These are phyloP conservation scores for Cystobasidium sp. DNA, from an alignment of 1,284 basidiomycete species.

Conservation along the genomic window DNA sequence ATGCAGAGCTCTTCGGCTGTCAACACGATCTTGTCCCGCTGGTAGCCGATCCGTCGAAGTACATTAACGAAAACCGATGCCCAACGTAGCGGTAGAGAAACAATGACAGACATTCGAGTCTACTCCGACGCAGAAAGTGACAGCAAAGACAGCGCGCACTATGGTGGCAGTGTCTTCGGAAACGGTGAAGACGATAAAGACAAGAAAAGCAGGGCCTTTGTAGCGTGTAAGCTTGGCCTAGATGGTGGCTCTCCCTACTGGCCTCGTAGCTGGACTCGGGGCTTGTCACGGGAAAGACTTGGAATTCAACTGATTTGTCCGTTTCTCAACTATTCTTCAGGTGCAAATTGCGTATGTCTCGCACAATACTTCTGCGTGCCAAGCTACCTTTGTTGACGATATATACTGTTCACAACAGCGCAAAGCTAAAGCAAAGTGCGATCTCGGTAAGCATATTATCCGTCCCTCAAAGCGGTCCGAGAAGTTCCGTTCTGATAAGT, in stretches of 20 bases:
- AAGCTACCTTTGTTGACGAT: neutral
- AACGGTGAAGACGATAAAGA: neutral
- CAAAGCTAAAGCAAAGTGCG: slow-evolving; percentile 58
- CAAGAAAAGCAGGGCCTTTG: slow-evolving; percentile 15
- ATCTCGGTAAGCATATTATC: slow-evolving; percentile 50
- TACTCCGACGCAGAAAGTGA: slow-evolving; percentile 13
- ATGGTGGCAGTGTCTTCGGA: neutral
- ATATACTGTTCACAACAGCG: neutral
- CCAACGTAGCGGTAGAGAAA: neutral
- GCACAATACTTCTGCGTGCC: neutral
- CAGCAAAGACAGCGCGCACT: slow-evolving; percentile 17
- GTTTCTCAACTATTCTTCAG: neutral
- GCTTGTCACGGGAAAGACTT: neutral
- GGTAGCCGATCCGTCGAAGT: neutral
- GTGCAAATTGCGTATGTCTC: slow-evolving; percentile 21
- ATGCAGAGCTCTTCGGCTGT: neutral
- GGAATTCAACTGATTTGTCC: neutral
- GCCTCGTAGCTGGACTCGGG: neutral
- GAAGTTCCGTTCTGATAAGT: neutral
- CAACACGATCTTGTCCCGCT: neutral
- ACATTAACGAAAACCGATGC: neutral
- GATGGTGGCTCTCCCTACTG: neutral
- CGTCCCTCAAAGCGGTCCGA: neutral
- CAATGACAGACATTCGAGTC: slow-evolving; percentile 12
- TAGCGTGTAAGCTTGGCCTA: slow-evolving; percentile 5